phyloP scores from a whole-genome alignment of 345 rosid species.

The Ricinus communis region DNA sequence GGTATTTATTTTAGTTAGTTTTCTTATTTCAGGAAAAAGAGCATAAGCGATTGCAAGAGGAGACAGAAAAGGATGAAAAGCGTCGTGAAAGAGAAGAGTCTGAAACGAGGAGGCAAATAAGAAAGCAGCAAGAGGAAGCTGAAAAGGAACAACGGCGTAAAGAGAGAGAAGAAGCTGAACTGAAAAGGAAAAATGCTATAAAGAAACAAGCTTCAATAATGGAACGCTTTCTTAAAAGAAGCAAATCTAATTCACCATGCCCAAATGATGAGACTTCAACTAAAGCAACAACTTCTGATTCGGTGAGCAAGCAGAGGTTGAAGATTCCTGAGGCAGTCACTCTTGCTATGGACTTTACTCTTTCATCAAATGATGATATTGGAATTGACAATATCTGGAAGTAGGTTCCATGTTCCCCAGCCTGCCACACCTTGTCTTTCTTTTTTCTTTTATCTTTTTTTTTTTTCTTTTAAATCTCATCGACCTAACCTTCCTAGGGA shows the following conservation, averaged over 20 bases:
- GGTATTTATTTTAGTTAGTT: background rate
- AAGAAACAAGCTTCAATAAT: constrained; percentile 88
- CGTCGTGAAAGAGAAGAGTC: constrained; percentile 60
- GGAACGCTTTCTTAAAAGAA: constrained; percentile 78
- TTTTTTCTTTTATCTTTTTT: too few species aligned
- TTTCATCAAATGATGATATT: constrained; percentile 49
- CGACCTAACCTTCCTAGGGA: background rate
- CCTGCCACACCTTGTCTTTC: background rate
- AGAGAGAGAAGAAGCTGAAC: constrained; percentile 74
- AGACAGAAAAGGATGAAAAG: constrained; percentile 51
- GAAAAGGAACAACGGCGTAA: constrained; percentile 66
- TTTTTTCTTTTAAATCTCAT: too few species aligned
- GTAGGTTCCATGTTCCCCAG: constrained; percentile 37
- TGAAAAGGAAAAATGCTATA: constrained; percentile 54
- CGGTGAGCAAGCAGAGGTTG: constrained; percentile 30
- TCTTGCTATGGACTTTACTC: constrained; percentile 53
- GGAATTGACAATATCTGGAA: constrained; percentile 50
- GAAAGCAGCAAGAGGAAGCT: constrained; percentile 78
- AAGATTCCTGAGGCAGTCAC: constrained; percentile 42
- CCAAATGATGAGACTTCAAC: constrained; percentile 35
- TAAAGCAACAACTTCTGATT: constrained; percentile 24
- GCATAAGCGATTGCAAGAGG: constrained; percentile 59
- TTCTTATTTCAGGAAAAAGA: constrained; percentile 61
- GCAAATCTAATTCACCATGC: constrained; percentile 39
- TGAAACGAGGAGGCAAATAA: constrained; percentile 57